Base-by-base conservation (phyloP, 768 basidiomycete genomes). In the Podaxis sp. region DNA sequence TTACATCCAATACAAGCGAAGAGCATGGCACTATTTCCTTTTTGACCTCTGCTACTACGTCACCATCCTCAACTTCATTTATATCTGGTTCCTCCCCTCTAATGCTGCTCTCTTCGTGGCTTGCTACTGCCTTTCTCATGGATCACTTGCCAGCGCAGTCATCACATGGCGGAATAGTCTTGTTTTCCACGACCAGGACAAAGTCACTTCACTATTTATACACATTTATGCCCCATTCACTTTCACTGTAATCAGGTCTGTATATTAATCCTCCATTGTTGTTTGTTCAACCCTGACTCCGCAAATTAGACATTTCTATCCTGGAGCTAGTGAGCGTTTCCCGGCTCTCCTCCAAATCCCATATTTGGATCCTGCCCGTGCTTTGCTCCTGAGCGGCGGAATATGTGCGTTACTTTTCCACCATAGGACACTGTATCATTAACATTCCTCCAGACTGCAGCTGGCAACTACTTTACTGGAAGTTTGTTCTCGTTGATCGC, bases 81-180 rank as follows among this genome's bases (percentile, higher is more conserved):
- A 87, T 78, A 80, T 99, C 66, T 99, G 95, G 95, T 66, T 93
- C 48, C 76, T 96, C 63, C 96, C 97, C 0, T 76, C 78, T 4
- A 93, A 82, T 60, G 77, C 88, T 5, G 77, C 84, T 2, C 80
- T 98, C 16, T 98, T 96, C 74, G 84, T 93, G 53, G 92, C 95
- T 3, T 95, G 93, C 68, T 98, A 97, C 69, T 91, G 92, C 65
- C 82, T 98, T 25, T 91, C 93, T 0, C 89, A 97, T 70, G 97
- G 95, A 0, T 84, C 91, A 0, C 82, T 97, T 35, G 95, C 93
- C 0, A 93, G 91, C 55, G 95, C 96, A 0, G 95, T 98, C 52
- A 92, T 98, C 66, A 98, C 96, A 9, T 99, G 97, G 97, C 83
- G 97, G 62, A 99, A 99, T 69, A 95, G 93, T 65, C 85, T 99